These are phyloP conservation scores for Eragrostis curvula DNA, from an alignment of 176 grass and related monocot species.

Conservation along the genomic window DNA sequence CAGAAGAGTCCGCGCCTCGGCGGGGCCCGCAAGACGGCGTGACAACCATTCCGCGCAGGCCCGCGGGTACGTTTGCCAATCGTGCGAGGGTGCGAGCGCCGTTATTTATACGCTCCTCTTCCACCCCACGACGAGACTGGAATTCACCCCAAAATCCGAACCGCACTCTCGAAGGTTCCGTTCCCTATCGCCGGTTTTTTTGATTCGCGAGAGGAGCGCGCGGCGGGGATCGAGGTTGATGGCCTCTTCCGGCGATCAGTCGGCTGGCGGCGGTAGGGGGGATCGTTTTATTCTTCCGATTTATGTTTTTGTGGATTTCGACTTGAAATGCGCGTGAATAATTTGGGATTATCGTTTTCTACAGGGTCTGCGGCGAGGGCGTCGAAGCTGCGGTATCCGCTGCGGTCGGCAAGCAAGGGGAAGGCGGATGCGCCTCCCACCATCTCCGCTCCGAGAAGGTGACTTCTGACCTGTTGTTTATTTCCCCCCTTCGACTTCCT, in stretches of 20 bases:
- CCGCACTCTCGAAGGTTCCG: not conserved
- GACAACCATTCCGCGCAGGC: no score
- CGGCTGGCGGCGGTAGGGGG: conserved; percentile 16
- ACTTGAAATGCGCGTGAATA: not conserved
- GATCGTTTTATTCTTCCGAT: not conserved
- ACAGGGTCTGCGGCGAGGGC: conserved; percentile 40
- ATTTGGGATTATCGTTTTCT: not conserved
- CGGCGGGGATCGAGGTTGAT: conserved; percentile 15
- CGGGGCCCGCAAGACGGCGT: not conserved
- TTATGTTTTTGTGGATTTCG: not conserved
- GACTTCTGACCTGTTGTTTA: not conserved
- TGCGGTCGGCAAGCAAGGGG: conserved; percentile 56
- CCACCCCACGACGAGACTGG: not conserved
- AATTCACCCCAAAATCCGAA: not conserved
- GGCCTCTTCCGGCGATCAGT: conserved; percentile 40
- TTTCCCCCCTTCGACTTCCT: not conserved
- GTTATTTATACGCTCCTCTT: conserved; percentile 13
- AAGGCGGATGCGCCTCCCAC: conserved; percentile 45
- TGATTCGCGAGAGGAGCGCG: not conserved
- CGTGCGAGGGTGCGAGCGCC: not conserved
- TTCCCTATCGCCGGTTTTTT: not conserved
- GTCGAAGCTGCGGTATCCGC: conserved; percentile 73
- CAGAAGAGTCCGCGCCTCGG: accelerated
- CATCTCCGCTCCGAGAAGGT: conserved; percentile 55
- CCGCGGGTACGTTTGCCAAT: not conserved